phyloP scores from a whole-genome alignment of 805 yeast species.

The Cyberlindnera misumaiensis region DNA sequence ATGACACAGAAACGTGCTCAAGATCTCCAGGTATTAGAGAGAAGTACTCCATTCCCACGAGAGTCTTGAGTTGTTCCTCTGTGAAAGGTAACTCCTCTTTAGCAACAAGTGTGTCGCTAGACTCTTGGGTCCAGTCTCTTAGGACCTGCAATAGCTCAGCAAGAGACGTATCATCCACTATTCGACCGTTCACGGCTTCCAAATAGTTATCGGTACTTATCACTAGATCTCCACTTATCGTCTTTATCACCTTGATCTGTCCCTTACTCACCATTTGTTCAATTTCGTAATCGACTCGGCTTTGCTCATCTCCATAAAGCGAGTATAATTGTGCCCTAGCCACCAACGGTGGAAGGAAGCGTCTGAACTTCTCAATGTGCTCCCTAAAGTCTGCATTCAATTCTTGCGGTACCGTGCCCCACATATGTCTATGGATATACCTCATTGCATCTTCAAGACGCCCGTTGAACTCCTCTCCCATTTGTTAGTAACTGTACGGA shows the following conservation, averaged over 20 bases:
- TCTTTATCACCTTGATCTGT: constrained; percentile 29
- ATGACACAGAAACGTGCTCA: constrained; percentile 34
- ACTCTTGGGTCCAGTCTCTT: background rate
- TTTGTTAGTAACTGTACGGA: no score
- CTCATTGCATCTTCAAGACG: background rate
- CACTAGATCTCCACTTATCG: constrained; percentile 25
- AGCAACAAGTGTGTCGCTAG: constrained; percentile 1
- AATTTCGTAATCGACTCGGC: constrained; percentile 42
- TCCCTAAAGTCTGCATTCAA: constrained; percentile 13
- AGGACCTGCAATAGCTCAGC: constrained; percentile 3
- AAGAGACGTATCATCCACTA: background rate
- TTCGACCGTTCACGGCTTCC: constrained; percentile 1
- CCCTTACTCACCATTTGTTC: constrained; percentile 33
- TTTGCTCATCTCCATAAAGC: constrained; percentile 37
- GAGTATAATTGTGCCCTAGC: constrained; percentile 38
- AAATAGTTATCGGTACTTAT: constrained; percentile 23
- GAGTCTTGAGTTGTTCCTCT: constrained; percentile 21
- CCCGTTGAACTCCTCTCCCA: no score
- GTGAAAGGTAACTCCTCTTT: constrained; percentile 5
- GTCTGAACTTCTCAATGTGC: constrained; percentile 14
- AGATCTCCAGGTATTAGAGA: constrained; percentile 35
- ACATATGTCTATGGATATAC: constrained; percentile 2
- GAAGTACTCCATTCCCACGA: constrained; percentile 37
- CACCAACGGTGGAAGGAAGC: constrained; percentile 10
- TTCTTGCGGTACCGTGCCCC: constrained; percentile 12